Evolutionary conservation across 495 filamentous ascomycete genomes (phyloP).

Genomic region (Aspergillus bertholletiae): DNA sequence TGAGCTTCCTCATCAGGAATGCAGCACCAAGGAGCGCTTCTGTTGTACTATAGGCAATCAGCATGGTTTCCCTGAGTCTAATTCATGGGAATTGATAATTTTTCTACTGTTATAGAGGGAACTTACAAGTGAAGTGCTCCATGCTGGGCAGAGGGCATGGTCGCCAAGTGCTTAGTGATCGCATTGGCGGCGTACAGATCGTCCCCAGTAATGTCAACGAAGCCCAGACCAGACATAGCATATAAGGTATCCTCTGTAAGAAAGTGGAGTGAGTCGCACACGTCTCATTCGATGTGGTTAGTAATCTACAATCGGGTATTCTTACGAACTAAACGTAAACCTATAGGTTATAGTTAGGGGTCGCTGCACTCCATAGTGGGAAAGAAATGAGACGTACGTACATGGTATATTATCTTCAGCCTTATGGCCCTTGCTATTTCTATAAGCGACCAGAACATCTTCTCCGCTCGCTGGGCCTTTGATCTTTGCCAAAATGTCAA

Average conservation of each 20-base stretch:
- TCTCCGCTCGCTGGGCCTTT: constrained; percentile 20
- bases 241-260: constrained; percentile 32
- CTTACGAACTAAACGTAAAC: neutral
- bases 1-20: constrained; percentile 35
- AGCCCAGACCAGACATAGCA: constrained; percentile 33
- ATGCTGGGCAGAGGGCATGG: constrained; percentile 32
- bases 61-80: too few relatives aligned
- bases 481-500: constrained; percentile 21
- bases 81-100: too few relatives aligned
- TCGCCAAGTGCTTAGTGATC: constrained; percentile 31
- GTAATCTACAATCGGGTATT: too few relatives aligned
- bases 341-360: neutral
- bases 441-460: constrained; percentile 22
- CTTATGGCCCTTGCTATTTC: constrained; percentile 6
- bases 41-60: constrained; percentile 22
- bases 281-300: too few relatives aligned
- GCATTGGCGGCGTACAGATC: constrained; percentile 27
- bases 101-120: neutral
- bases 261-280: neutral
- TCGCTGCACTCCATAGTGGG: neutral
- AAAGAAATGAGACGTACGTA: neutral
- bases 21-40: constrained; percentile 33
- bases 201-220: constrained; percentile 27
- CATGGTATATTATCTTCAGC: constrained; percentile 21
- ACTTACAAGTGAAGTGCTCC: constrained; percentile 39